Base-by-base conservation (phyloP, 345 rosid genomes). In the Eucalyptus rudis region DNA sequence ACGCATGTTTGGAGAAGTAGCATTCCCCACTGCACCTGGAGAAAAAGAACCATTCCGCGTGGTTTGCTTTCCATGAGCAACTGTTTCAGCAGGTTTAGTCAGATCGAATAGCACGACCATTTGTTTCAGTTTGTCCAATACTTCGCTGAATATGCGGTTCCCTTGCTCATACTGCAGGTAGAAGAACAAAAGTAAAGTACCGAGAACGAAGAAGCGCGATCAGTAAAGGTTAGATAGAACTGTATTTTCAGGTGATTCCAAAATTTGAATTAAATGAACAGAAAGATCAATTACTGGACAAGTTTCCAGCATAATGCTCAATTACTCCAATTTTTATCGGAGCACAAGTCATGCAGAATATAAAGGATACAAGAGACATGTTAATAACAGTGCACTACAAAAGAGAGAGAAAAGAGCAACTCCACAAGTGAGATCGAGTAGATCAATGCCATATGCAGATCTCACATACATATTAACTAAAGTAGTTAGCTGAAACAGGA, bases 121-220 rank as follows among this genome's bases (percentile, higher is more conserved):
- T 66, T 93, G 92, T 90, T 91, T 92, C 87, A 90, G 49, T 80
- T 91, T 90, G 33, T 91, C 92, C 89, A 91, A 7, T 20, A 88
- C 88, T 22, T 92, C 89, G 10, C 90, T 52, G 56, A 49, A 29
- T 59, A 86, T 58, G 47, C 40, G 49, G 71, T 49, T 31, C 58
- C 92, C 90, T 7, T 87, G 90, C 88, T 90, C 91, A 43, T 91
- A 89, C 94, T 93, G 88, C 91, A 91, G 50, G 13, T 79, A 5
- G 51, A 64, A 83, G 87, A 59, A 49, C 24, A 88, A 29, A 40
- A 66, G 52, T 76, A 52, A 45, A 20, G 47, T 40, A 40, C 29
- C 15, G 13, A 76, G 29, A 25, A 76, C 40, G 47, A 76, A 36
- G 45, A 71, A 52, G 29, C 3, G 13, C 36, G 1, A 43, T 50